These are phyloP conservation scores for Solanum arcanum DNA, from an alignment of 257 asterid species.

Conservation along the genomic window DNA sequence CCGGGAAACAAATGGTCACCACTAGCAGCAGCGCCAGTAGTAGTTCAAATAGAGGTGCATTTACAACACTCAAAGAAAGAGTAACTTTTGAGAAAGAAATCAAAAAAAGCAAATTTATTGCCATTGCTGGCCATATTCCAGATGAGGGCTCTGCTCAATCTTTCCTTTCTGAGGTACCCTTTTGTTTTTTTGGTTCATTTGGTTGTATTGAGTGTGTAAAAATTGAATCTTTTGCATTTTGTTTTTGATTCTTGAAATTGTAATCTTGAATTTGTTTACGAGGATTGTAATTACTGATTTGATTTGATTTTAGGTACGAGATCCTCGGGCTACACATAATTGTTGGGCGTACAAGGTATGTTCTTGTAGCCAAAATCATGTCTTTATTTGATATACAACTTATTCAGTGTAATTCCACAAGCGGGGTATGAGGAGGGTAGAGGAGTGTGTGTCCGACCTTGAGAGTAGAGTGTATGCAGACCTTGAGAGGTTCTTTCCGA, in stretches of 20 bases:
- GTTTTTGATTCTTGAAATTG: neutral
- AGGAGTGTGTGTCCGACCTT: too few species aligned
- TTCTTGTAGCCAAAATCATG: neutral
- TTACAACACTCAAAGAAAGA: slow-evolving; percentile 61
- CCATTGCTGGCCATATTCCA: slow-evolving; percentile 61
- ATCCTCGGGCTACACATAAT: slow-evolving; percentile 85
- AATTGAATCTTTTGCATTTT: neutral
- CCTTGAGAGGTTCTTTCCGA: too few species aligned
- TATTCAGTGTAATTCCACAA: too few species aligned
- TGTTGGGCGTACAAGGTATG: slow-evolving; percentile 97
- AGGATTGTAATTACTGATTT: neutral
- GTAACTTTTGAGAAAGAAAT: slow-evolving; percentile 54
- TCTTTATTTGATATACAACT: neutral
- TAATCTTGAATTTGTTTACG: neutral
- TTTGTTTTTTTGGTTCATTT: neutral
- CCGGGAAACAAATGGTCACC: slow-evolving; percentile 24
- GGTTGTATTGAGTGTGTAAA: neutral
- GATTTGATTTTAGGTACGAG: slow-evolving; percentile 43
- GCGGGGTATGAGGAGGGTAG: neutral
- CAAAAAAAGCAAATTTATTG: slow-evolving; percentile 83
- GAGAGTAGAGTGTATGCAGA: neutral
- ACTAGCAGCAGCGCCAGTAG: slow-evolving; percentile 8
- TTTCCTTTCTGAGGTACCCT: slow-evolving; percentile 61
- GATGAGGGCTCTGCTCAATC: slow-evolving; percentile 63
- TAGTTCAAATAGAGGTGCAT: slow-evolving; percentile 21